Base-by-base conservation (phyloP, 2,329 filamentous ascomycete genomes). In the Stagonosporopsis vannaccii region DNA sequence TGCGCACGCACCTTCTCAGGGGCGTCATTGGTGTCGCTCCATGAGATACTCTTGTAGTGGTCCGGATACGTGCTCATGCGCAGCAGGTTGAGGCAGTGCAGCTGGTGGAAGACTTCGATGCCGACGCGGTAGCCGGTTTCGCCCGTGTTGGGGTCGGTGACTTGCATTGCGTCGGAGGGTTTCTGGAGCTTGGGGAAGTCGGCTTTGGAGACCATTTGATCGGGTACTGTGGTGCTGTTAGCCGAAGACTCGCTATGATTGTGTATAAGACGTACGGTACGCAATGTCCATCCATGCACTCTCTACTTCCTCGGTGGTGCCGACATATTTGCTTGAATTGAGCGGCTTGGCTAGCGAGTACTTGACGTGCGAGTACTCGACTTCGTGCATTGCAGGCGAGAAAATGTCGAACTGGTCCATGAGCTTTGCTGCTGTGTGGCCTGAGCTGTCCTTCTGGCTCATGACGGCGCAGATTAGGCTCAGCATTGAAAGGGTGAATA, bases 41-140 rank as follows among this genome's bases (percentile, higher is more conserved):
- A 65, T 51, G 58, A 61, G 25, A 73, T 49, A 44, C 66, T 67
- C 25, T 64, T 50, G 56, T 73, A 74, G 48, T 75, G 65, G 5
- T 74, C 70, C 7, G 66, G 70, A 45, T 75, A 73, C 12, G 70
- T 73, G 15, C 65, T 41, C 69, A 74, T 72, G 39, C 73, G 67
- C 17, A 76, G 56, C 6, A 75, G 44, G 20, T 76, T 75, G n/a
- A 76, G 54, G 57, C 73, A 76, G 55, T 74, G 71, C 19, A 76
- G 63, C 50, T 76, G 82, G 69, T 86, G 84, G 71, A 86, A 85
- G 0, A 85, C 83, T 64, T 86, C 83, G 3, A 86, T 73, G 0
- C 81, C 85, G 0, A 85, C 84, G n/a, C 85, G 78, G 62, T 86
- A 87, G 0, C 85, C 85, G 33, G 80, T 79, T 53, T 83, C 78